Evolutionary conservation across 140 eudicot species (phyloP).

Genomic region (Oenanthe javanica): DNA sequence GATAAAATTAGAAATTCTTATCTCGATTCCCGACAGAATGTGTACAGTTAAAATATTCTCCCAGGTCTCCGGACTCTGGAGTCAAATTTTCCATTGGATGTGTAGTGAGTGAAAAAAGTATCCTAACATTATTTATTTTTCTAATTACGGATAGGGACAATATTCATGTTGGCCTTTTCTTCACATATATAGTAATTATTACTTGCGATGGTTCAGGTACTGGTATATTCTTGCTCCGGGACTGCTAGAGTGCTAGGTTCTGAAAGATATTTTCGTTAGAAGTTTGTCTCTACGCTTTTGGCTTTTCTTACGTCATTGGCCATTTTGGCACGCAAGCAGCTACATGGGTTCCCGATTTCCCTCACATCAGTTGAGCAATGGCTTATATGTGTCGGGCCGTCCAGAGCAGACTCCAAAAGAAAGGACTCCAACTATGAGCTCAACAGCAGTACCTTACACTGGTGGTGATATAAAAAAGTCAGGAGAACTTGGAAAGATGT

Average conservation of each 20-base stretch:
- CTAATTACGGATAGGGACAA: neutral
- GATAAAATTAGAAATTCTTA: neutral
- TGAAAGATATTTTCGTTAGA: neutral
- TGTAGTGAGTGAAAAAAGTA: neutral
- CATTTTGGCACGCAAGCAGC: slow-evolving; percentile 4
- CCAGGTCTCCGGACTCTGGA: neutral
- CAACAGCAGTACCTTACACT: slow-evolving; percentile 62
- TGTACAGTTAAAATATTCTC: neutral
- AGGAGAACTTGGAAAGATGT: slow-evolving; percentile 71
- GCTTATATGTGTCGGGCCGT: slow-evolving; percentile 64
- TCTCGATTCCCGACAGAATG: neutral
- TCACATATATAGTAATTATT: neutral
- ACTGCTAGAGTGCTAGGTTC: neutral
- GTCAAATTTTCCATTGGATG: neutral
- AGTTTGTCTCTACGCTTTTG: neutral
- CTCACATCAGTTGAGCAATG: slow-evolving; percentile 62
- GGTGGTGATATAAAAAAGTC: slow-evolving; percentile 71
- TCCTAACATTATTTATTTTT: neutral
- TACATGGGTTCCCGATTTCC: slow-evolving; percentile 56
- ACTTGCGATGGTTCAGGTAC: neutral
- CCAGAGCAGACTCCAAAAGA: slow-evolving; percentile 71
- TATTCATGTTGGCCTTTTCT: neutral
- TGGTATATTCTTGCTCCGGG: neutral
- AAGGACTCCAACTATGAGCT: slow-evolving; percentile 59
- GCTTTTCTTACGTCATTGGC: slow-evolving; percentile 3